Base-by-base conservation (phyloP, 768 basidiomycete species). In the Rhodosporidiobolus odoratus region DNA sequence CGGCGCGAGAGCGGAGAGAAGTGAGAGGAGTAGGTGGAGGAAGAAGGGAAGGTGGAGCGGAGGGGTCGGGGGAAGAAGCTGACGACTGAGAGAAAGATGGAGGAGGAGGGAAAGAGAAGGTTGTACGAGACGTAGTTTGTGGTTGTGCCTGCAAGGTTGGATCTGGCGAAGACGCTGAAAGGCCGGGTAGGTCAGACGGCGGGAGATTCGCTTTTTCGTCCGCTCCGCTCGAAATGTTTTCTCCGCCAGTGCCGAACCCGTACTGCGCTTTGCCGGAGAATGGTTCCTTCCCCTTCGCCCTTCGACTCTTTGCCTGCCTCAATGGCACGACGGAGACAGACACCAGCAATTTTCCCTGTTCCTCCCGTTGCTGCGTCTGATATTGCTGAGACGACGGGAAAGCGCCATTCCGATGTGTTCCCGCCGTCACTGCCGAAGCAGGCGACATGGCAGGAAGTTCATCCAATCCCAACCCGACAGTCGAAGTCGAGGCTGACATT, bases 281-380 rank as follows among this genome's bases (percentile, higher is more conserved):
- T 17, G 17, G 10, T 25, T 17, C 37, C 8, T 21, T 32, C 12
- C 9, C 43, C 41, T 21, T 12, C 43, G 45, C 13, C 5, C 66
- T 58, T 17, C 66, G 66, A 13, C 59, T 52, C 30, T 69, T 69
- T 47, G 65, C 67, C 2, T 17, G 9, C 6, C 72, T 59, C 2
- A 73, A 65, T 1, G 72, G 72, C 13, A 73, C 67, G 57, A 73
- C 64, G 9, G 72, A 65, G 35, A 73, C 64, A 0, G 72, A 69
- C 41, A 73, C 35, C 25, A 69, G 54, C 27, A 70, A 23, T 8
- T 52, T 59, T 37, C 69, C 69, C 6, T 27, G 19, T 4, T 8
- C 3, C 40, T 50, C 27, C 32, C 40, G 50, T 34, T 23, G 7
- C 16, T 32, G 45, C 52, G 45, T 23, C n/a, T 54, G 32, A 10